phyloP scores from a whole-genome alignment of 1,139 yeast genomes.

The Magnusiomyces starmeri region DNA sequence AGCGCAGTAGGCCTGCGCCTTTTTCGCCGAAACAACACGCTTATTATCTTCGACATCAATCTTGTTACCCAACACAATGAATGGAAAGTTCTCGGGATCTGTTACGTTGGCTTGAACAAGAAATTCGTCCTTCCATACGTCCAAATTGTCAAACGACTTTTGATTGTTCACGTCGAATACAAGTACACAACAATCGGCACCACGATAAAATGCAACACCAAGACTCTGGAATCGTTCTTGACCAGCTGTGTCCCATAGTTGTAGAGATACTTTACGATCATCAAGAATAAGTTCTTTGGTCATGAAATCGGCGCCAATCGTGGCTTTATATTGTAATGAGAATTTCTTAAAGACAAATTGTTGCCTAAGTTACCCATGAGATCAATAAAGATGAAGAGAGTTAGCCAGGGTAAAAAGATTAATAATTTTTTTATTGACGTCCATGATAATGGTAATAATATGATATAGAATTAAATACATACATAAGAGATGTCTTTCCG shows the following conservation, averaged over 20 bases:
- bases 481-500: slow-evolving; percentile 89
- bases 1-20: slow-evolving; percentile 79
- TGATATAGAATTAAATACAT: slow-evolving; percentile 18
- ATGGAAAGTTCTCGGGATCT: slow-evolving; percentile 93
- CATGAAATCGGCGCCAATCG: slow-evolving; percentile 89
- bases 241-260: slow-evolving; percentile 89
- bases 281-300: slow-evolving; percentile 86
- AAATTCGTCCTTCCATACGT: slow-evolving; percentile 94
- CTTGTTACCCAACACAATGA: slow-evolving; percentile 89
- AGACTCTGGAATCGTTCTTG: slow-evolving; percentile 86
- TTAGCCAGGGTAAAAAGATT: not conserved
- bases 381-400: not conserved
- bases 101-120: slow-evolving; percentile 85
- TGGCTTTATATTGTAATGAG: slow-evolving; percentile 93
- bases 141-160: slow-evolving; percentile 82
- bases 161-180: slow-evolving; percentile 93
- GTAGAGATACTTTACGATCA: slow-evolving; percentile 72
- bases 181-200: slow-evolving; percentile 96
- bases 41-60: slow-evolving; percentile 90
- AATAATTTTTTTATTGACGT: not conserved
- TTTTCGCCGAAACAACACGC: slow-evolving; percentile 73
- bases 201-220: slow-evolving; percentile 96
- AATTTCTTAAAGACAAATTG: slow-evolving; percentile 94
- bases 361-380: slow-evolving; percentile 40
- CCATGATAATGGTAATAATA: not conserved